phyloP scores from a whole-genome alignment of 1,284 basidiomycete species.

The Austropuccinia psidii region DNA sequence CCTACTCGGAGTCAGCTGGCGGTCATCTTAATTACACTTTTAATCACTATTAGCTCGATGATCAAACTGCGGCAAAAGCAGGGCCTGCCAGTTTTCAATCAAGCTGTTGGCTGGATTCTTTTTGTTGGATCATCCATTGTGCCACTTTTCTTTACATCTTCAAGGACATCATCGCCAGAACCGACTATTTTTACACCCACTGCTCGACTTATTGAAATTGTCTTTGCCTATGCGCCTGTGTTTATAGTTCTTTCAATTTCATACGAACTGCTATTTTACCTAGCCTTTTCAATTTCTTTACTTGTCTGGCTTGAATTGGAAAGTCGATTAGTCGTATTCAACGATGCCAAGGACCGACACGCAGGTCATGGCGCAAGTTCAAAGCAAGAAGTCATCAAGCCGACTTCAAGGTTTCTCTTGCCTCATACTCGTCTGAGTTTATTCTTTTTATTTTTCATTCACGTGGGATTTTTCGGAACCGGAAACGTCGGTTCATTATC shows the following conservation, averaged over 20 bases:
- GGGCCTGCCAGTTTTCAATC: conserved; percentile 61
- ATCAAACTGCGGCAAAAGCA: conserved; percentile 58
- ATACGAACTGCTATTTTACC: conserved; percentile 72
- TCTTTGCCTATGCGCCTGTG: conserved; percentile 60
- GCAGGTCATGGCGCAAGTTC: neutral
- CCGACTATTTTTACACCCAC: conserved; percentile 51
- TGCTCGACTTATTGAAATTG: conserved; percentile 40
- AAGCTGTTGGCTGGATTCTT: conserved; percentile 60
- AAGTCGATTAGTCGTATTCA: conserved; percentile 45
- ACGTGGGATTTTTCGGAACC: conserved; percentile 79
- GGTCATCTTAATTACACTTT: conserved; percentile 54
- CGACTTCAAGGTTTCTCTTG: conserved; percentile 49
- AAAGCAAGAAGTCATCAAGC: neutral
- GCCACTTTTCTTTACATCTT: conserved; percentile 12
- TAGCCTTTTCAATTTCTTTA: conserved; percentile 60
- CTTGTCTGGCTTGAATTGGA: conserved; percentile 67
- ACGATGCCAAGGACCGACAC: neutral
- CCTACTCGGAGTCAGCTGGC: conserved; percentile 43
- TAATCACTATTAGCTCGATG: conserved; percentile 57
- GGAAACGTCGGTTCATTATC: conserved; percentile 54
- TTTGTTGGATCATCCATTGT: conserved; percentile 48
- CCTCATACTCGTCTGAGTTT: conserved; percentile 67
- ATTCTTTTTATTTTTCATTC: conserved; percentile 78
- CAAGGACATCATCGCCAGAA: conserved; percentile 46
- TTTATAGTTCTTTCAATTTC: conserved; percentile 75